Percentiles rank a stretch among this genome's conserved stretches.
Evolutionary conservation across 305 asterid species (phyloP).

Genomic region (Lippia alba): DNA sequence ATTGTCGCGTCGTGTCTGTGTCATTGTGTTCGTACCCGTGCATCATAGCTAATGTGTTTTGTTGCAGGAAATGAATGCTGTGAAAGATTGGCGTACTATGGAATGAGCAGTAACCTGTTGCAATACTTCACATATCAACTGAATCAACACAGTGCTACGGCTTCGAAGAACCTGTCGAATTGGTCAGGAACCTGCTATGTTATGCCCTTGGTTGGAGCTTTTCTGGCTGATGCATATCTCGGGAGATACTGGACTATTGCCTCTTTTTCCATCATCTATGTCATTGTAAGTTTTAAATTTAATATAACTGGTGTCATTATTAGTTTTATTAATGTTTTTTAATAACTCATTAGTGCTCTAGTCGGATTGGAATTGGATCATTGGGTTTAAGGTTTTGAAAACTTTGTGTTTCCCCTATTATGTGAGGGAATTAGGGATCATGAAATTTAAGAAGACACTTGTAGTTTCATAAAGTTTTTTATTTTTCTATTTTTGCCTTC

Average conservation of each 20-base stretch:
- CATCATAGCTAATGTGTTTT: neutral
- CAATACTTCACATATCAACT: conserved; percentile 22
- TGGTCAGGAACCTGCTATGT: conserved; percentile 20
- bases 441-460: too few species aligned
- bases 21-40: too few species aligned
- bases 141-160: conserved; percentile 25
- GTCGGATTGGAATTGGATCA: too few species aligned
- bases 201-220: conserved; percentile 13
- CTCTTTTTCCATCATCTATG: conserved; percentile 12
- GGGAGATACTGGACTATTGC: conserved; percentile 29
- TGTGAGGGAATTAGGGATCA: too few species aligned
- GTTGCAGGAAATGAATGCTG: conserved; percentile 29
- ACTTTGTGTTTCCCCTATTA: too few species aligned
- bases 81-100: conserved; percentile 33
- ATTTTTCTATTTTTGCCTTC: too few species aligned
- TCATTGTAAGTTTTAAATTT: neutral
- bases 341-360: too few species aligned
- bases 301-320: too few species aligned
- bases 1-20: too few species aligned
- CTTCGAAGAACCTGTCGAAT: conserved; percentile 12
- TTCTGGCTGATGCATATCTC: conserved; percentile 19
- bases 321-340: too few species aligned
- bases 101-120: conserved; percentile 34
- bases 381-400: too few species aligned
- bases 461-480: too few species aligned